phyloP scores from a whole-genome alignment of 768 basidiomycete species.

The Termitomyces sp. region DNA sequence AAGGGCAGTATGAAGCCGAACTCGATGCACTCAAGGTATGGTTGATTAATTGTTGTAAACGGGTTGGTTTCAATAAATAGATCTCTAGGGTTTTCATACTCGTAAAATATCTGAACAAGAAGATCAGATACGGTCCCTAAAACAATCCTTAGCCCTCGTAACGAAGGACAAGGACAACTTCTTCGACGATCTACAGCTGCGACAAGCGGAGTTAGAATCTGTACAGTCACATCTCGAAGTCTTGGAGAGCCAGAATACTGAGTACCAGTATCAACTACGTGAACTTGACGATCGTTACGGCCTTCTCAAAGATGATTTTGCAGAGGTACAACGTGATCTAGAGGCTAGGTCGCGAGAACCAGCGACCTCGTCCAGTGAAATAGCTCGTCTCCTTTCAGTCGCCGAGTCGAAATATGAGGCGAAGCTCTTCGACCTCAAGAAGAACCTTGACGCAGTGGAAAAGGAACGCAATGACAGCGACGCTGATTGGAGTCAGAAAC shows the following conservation, averaged over 20 bases:
- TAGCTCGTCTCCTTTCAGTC: conserved; percentile 67
- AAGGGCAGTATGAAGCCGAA: conserved; percentile 75
- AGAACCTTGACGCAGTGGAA: conserved; percentile 59
- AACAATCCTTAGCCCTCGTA: conserved; percentile 62
- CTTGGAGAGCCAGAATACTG: conserved; percentile 72
- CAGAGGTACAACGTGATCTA: conserved; percentile 57
- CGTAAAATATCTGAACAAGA: conserved; percentile 60
- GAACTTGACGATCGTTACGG: conserved; percentile 71
- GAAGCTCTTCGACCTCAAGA: conserved; percentile 65
- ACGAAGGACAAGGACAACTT: conserved; percentile 70
- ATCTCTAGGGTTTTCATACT: conserved; percentile 52
- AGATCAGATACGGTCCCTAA: conserved; percentile 62
- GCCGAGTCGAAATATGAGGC: conserved; percentile 74
- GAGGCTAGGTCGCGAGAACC: conserved; percentile 39
- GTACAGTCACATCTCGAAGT: conserved; percentile 70
- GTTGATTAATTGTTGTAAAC: background rate
- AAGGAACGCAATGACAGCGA: conserved; percentile 84
- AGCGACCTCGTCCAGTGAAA: conserved; percentile 52
- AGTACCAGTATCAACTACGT: conserved; percentile 81
- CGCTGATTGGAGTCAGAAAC: conserved; percentile 82
- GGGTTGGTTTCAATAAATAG: conserved; percentile 4
- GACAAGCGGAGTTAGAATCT: conserved; percentile 88
- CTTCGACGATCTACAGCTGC: conserved; percentile 83
- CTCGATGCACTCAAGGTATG: conserved; percentile 67
- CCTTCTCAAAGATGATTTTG: conserved; percentile 66